Base-by-base conservation (phyloP, 2,329 filamentous ascomycete genomes). In the Colletotrichum costaricense region DNA sequence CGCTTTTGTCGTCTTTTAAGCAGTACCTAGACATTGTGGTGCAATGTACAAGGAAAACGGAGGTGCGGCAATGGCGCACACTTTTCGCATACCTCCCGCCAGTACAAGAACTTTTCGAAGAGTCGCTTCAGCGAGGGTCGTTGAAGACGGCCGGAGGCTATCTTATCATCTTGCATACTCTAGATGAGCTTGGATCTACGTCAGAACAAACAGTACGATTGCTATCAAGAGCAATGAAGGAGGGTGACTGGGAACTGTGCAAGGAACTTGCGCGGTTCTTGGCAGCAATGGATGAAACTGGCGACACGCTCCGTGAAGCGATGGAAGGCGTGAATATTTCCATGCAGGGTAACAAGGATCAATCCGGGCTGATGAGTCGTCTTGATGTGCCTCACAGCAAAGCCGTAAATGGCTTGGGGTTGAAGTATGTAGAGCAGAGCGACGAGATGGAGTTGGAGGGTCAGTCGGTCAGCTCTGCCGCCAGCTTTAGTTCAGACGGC, bases 131-230 rank as follows among this genome's bases (percentile, higher is more conserved):
- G 76, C 91, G 94, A 69, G 95, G 94, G 3, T 94, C 93, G 4
- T 86, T 99, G 63, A 98, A 98, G 83, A 99, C 97, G 6, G 97
- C 97, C 2, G 96, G 95, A 11, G 97, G 97, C 1, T 99, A 98
- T 81, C 88, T 99, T n/a, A 90, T 99, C 22, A 94, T 99, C 46
- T 86, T 99, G 46, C 96, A 99, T 80, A 97, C 95, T 0, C 88
- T 93, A 71, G 91, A 93, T 76, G 92, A 94, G 80, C 82, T 93
- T 55, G 89, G 88, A 12, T 88, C 91, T 2, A 93, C 92, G 24
- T 92, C 91, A 16, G 92, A 94, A 77, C 93, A 96, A 80, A 92
- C 95, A 24, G 93, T 98, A 4, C 90, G 95, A 14, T 86, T 99
- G 28, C 88, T 99, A 70, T 91, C 91, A 38, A 88, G 94, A 62